A percentile compares a stretch with the other conserved stretches of the same genome.
phyloP scores from a whole-genome alignment of 2,329 filamentous ascomycete species.

The Curvularia hawaiiensis region DNA sequence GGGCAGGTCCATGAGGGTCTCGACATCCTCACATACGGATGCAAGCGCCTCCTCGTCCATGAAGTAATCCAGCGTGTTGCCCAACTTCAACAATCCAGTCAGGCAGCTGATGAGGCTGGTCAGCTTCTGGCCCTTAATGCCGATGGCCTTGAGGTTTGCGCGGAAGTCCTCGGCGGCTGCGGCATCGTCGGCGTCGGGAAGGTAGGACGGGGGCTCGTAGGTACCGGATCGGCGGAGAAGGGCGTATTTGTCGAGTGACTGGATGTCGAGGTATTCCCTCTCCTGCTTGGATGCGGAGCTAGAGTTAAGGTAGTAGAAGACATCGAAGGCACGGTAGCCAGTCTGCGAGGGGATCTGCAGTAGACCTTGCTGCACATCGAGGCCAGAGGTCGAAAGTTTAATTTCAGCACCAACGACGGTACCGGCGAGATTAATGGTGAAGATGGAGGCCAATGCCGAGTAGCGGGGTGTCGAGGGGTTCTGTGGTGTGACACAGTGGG shows the following conservation, averaged over 20 bases:
- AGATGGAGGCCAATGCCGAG: constrained; percentile 77
- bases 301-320: constrained; percentile 95
- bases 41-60: constrained; percentile 85
- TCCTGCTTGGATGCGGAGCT: constrained; percentile 89
- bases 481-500: constrained; percentile 83
- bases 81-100: constrained; percentile 86
- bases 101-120: constrained; percentile 84
- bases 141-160: constrained; percentile 83
- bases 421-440: constrained; percentile 81
- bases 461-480: constrained; percentile 86
- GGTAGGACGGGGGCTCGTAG: constrained; percentile 82
- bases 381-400: constrained; percentile 82
- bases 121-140: constrained; percentile 85
- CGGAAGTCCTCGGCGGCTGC: constrained; percentile 94
- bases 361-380: constrained; percentile 81
- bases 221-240: constrained; percentile 83
- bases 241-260: constrained; percentile 75
- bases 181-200: constrained; percentile 89
- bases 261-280: constrained; percentile 83
- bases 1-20: constrained; percentile 82
- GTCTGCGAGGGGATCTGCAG: constrained; percentile 77
- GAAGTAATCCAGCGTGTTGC: constrained; percentile 84
- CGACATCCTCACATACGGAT: constrained; percentile 87
- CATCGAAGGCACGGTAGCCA: constrained; percentile 92
- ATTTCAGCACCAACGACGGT: constrained; percentile 76